Evolutionary conservation across 768 basidiomycete genomes (phyloP).

Genomic region (Lactarius deliciosus): DNA sequence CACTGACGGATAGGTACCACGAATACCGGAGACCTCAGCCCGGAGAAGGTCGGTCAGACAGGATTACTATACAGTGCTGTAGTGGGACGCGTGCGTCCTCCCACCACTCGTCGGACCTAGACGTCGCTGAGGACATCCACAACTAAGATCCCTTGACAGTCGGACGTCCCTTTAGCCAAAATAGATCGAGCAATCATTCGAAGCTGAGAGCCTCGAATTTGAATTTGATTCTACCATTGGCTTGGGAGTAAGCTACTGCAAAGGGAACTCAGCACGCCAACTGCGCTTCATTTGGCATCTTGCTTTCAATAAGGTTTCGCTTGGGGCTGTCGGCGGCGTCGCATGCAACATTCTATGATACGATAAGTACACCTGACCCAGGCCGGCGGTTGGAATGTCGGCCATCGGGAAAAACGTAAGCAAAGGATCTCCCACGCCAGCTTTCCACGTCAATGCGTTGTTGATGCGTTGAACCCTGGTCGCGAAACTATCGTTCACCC

Average conservation of each 20-base stretch:
- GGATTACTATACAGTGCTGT: not conserved
- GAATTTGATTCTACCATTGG: not conserved
- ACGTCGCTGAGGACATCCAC: not conserved
- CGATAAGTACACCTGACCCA: not conserved
- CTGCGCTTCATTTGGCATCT: not conserved
- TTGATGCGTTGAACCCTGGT: not conserved
- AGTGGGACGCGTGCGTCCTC: not conserved
- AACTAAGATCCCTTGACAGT: constrained; percentile 23
- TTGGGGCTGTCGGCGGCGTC: not conserved
- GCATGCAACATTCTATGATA: not conserved
- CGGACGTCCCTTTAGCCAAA: constrained; percentile 14
- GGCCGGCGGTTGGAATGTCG: not conserved
- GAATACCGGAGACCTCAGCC: not conserved
- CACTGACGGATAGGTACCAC: not conserved
- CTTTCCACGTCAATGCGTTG: not conserved
- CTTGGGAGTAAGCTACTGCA: not conserved
- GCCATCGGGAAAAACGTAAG: not conserved
- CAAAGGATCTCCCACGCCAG: not conserved
- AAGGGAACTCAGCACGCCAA: constrained; percentile 2
- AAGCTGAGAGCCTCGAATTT: constrained; percentile 5
- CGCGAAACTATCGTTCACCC: not conserved
- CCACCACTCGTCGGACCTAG: not conserved
- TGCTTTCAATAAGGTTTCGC: not conserved
- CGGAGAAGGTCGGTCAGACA: not conserved
- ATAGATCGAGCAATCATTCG: not conserved